phyloP scores from a whole-genome alignment of 331 rosid genomes.

The Dryas integrifolia region DNA sequence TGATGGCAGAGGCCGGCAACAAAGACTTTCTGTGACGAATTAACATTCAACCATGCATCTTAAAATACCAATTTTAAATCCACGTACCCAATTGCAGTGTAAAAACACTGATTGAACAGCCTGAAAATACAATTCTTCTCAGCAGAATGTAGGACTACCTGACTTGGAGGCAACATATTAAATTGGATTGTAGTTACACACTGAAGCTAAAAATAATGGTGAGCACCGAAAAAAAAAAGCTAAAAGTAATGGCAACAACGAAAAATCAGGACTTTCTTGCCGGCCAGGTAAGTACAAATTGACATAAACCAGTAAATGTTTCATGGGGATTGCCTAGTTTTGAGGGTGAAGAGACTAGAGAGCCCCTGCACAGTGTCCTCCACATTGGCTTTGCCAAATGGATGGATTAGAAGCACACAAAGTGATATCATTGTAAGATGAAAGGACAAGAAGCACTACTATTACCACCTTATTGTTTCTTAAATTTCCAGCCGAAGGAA shows the following conservation, averaged over 20 bases:
- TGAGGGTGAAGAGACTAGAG: neutral
- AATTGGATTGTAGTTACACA: neutral
- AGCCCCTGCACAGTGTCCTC: neutral
- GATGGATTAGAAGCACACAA: constrained; percentile 8
- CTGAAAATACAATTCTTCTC: neutral
- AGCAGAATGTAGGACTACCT: neutral
- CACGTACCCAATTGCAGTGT: neutral
- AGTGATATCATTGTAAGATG: neutral
- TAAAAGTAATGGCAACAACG: neutral
- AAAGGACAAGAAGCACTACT: neutral
- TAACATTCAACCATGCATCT: neutral
- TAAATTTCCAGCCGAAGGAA: neutral
- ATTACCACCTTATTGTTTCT: constrained; percentile 5
- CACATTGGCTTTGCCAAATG: constrained; percentile 15
- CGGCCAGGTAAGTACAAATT: constrained; percentile 10
- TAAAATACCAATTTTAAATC: neutral
- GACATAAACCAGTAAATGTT: neutral
- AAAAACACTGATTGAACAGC: neutral
- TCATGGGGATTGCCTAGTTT: neutral
- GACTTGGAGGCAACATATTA: constrained; percentile 20
- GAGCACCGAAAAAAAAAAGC: too few relatives aligned
- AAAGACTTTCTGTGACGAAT: neutral
- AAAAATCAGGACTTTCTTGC: constrained; percentile 2
- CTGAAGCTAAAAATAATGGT: neutral
- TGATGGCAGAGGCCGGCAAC: neutral